phyloP scores from a whole-genome alignment of 768 basidiomycete species.

The Amanita polypyramis region DNA sequence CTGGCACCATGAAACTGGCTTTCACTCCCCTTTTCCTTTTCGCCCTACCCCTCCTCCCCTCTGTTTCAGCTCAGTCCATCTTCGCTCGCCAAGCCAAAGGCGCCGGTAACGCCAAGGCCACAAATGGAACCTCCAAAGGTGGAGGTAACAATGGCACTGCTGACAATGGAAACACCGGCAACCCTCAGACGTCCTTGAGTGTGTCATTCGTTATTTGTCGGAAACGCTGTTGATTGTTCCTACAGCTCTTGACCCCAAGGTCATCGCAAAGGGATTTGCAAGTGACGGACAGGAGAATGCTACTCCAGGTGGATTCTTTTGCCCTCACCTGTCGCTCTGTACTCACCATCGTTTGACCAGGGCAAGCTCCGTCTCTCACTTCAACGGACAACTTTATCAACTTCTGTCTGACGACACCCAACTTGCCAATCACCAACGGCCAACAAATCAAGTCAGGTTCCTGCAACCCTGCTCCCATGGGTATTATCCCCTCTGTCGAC shows the following conservation, averaged over 20 bases:
- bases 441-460: conserved; percentile 35
- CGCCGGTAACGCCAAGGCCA: conserved; percentile 13
- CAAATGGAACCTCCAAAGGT: conserved; percentile 8
- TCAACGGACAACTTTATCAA: conserved; percentile 55
- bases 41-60: conserved; percentile 28
- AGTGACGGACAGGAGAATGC: conserved; percentile 37
- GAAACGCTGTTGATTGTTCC: background rate
- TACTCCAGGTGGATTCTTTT: conserved; percentile 19
- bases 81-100: conserved; percentile 1
- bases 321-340: conserved; percentile 6
- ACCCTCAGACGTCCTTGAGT: conserved; percentile 38
- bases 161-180: conserved; percentile 4
- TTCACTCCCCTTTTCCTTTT: conserved; percentile 27
- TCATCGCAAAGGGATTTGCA: conserved; percentile 39
- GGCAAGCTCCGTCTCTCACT: conserved; percentile 37
- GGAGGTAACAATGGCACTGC: conserved; percentile 13
- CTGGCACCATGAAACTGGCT: conserved; percentile 41
- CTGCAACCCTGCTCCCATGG: conserved; percentile 47
- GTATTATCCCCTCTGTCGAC: conserved; percentile 32
- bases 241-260: conserved; percentile 39
- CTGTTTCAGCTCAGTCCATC: conserved; percentile 18
- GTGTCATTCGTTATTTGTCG: conserved; percentile 6
- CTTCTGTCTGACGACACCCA: conserved; percentile 31
- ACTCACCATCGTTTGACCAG: conserved; percentile 16
- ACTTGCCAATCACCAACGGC: conserved; percentile 43